Base-by-base conservation (phyloP, 2,329 filamentous ascomycete genomes). In the Purpureocillium lavendulum region DNA sequence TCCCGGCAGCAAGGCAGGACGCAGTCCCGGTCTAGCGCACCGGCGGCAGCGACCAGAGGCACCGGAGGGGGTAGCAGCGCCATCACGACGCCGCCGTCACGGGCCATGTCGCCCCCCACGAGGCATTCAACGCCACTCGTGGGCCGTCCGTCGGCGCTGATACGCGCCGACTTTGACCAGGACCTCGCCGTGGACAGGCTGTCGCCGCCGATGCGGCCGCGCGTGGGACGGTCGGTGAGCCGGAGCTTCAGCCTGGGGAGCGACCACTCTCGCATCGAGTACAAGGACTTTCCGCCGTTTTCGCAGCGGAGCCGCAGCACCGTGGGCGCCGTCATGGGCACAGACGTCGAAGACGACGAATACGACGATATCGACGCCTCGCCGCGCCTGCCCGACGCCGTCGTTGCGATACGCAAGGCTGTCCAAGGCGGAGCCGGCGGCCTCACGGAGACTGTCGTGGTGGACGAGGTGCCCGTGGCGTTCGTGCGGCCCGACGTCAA, bases 151-250 rank as follows among this genome's bases (percentile, higher is more conserved):
- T 61, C 59, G 0, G 59, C 61, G 1, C 45, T 64, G 7, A 48
- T 65, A 4, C 58, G 53, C 1, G 53, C 60, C 4, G 57, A 58
- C 26, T 50, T 64, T 9, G 61, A 65, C 6, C 61, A 64, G 32
- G 61, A 64, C 14, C 53, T 64, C 1, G 58, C 59, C 15, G 53
- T 64, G 1, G 60, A 65, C 36, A 53, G 61, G 4, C 49, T 65
- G 3, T 65, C 61, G 0, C 61, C 61, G 1, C 60, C 58, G 7
- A 38, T 57, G 1, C 48, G 57, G 2, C 55, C 56, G 2, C 45
- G 54, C 2, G 50, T 53, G 24, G 53, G 56, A 1, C 47, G 54
- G 0, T 54, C 59, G 1, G 43, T 62, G 0, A 61, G 57, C n/a
- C 53, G 61, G 2, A 63, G 61, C 4, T 51, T 53, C 16, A 63